These are phyloP conservation scores for Aspergillus udagawae DNA, from an alignment of 2,329 filamentous ascomycete genomes.

Conservation along the genomic window DNA sequence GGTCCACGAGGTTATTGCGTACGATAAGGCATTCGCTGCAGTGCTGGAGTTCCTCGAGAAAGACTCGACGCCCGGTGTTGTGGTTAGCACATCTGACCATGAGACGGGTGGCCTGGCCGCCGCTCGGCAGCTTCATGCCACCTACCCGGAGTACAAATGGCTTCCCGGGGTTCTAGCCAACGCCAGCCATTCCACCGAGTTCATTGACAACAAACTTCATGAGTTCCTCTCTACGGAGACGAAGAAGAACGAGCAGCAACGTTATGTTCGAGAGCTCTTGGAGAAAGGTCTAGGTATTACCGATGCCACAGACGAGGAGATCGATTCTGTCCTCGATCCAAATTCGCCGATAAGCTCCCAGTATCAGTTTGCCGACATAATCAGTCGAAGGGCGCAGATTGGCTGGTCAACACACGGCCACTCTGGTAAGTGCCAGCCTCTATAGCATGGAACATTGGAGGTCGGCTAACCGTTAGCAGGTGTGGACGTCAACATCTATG, in stretches of 20 bases:
- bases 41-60: conserved; percentile 81
- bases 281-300: conserved; percentile 69
- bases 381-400: conserved; percentile 80
- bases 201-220: conserved; percentile 60
- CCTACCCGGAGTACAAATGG: conserved; percentile 72
- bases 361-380: conserved; percentile 73
- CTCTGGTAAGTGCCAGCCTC: conserved; percentile 43
- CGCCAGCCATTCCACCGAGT: conserved; percentile 69
- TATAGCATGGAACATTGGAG: not conserved
- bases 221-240: conserved; percentile 50
- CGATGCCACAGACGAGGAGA: conserved; percentile 68
- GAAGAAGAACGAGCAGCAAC: conserved; percentile 46
- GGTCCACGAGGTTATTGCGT: conserved; percentile 90
- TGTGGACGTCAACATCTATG: conserved; percentile 96
- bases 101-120: conserved; percentile 87
- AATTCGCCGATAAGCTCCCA: conserved; percentile 52
- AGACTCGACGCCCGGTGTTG: conserved; percentile 66
- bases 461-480: conserved; percentile 43
- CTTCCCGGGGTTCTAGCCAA: conserved; percentile 78
- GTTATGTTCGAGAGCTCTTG: conserved; percentile 69
- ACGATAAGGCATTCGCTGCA: conserved; percentile 77
- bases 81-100: conserved; percentile 91
- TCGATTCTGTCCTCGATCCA: conserved; percentile 60
- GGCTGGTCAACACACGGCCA: conserved; percentile 96
- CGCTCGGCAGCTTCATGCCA: conserved; percentile 64